phyloP scores from a whole-genome alignment of 1,139 yeast species.

The Yarrowia galli region DNA sequence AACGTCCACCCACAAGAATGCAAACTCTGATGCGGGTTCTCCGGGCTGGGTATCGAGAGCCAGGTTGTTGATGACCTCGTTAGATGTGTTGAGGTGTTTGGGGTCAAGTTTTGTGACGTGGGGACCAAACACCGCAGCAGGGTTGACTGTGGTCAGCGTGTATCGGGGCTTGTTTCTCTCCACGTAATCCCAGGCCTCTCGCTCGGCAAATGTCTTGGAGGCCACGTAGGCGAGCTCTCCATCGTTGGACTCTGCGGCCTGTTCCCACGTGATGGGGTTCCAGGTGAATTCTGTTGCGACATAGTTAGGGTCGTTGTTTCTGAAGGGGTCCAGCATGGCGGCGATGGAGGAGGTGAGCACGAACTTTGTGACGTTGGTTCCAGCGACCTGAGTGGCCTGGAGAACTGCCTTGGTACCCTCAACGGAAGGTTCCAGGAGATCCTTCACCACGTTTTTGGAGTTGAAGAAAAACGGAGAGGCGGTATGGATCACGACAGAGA shows the following conservation, averaged over 20 bases:
- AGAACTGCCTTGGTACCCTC: slow-evolving; percentile 59
- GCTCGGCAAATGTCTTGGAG: slow-evolving; percentile 56
- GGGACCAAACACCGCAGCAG: slow-evolving; percentile 62
- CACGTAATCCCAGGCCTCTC: slow-evolving; percentile 56
- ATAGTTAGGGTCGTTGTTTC: slow-evolving; percentile 49
- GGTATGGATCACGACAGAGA: slow-evolving; percentile 64
- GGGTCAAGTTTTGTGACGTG: slow-evolving; percentile 46
- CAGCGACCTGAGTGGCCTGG: slow-evolving; percentile 54
- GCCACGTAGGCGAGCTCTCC: slow-evolving; percentile 51
- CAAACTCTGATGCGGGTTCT: slow-evolving; percentile 38
- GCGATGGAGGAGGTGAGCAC: slow-evolving; percentile 66
- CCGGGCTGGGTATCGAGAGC: slow-evolving; percentile 40
- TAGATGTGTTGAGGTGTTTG: slow-evolving; percentile 49
- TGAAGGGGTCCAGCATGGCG: slow-evolving; percentile 48
- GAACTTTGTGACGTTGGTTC: slow-evolving; percentile 59
- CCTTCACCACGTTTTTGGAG: slow-evolving; percentile 54
- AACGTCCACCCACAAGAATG: slow-evolving; percentile 55
- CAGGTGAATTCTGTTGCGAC: slow-evolving; percentile 54
- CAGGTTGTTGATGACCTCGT: slow-evolving; percentile 46
- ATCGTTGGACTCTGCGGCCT: slow-evolving; percentile 44
- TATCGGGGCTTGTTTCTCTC: slow-evolving; percentile 52
- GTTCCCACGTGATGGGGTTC: slow-evolving; percentile 56
- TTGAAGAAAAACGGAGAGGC: slow-evolving; percentile 62
- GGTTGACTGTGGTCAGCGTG: slow-evolving; percentile 55
- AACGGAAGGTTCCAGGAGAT: slow-evolving; percentile 58